Conservation (phyloP, 305 asterid species). For the Fraxinus greggii region DNA sequence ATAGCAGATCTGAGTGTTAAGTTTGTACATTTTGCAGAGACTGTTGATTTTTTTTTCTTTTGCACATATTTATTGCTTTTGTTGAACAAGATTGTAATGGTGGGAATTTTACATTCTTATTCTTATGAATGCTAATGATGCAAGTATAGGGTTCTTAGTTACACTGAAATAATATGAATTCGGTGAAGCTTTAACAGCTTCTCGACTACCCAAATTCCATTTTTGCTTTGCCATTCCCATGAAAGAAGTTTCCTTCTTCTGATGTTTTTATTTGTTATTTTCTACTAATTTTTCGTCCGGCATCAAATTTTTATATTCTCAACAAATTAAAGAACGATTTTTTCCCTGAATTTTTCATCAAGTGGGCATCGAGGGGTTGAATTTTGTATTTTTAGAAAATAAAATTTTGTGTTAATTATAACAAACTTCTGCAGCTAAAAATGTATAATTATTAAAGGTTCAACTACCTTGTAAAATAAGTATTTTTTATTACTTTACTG, state of each 20-base stretch:
- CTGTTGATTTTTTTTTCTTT: conserved; percentile 3
- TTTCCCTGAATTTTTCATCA: background rate
- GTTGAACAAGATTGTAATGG: background rate
- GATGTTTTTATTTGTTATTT: background rate
- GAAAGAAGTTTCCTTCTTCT: background rate
- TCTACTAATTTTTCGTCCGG: background rate
- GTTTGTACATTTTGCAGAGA: conserved; percentile 20
- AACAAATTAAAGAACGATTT: background rate
- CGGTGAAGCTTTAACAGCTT: background rate
- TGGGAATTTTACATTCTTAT: background rate
- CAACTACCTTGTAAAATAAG: conserved; percentile 27
- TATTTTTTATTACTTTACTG: conserved; percentile 19
- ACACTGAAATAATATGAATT: background rate
- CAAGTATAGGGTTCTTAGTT: background rate
- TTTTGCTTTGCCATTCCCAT: background rate
- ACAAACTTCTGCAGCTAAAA: background rate
- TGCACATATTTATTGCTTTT: background rate
- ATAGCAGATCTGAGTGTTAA: conserved; percentile 37
- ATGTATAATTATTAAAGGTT: conserved; percentile 19
- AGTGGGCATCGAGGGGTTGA: conserved; percentile 9
- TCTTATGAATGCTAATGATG: background rate
- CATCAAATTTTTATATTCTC: background rate
- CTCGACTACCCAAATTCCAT: background rate
- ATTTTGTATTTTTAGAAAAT: background rate
- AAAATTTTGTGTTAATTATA: background rate